These are phyloP conservation scores for Pythium scleroteichum DNA, from an alignment of 352 stramenopile species.

Conservation along the genomic window DNA sequence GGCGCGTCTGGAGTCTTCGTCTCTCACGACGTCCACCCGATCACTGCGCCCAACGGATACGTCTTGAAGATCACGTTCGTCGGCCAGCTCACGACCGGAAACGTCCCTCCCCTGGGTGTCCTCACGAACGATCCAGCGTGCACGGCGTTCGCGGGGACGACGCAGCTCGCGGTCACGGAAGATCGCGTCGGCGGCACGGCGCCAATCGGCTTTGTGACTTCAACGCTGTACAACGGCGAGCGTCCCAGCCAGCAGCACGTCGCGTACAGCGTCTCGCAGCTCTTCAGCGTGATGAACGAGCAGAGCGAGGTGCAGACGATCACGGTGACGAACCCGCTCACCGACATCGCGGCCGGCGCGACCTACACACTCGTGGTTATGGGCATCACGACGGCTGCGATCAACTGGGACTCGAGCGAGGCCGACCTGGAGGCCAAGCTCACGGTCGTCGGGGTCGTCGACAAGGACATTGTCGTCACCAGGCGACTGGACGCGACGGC, in stretches of 20 bases:
- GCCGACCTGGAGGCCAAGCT: conserved; percentile 42
- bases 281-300: conserved; percentile 73
- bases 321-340: conserved; percentile 44
- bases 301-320: conserved; percentile 73
- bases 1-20: conserved; percentile 46
- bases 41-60: conserved; percentile 48
- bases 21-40: conserved; percentile 39
- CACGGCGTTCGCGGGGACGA: conserved; percentile 26
- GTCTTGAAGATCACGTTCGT: conserved; percentile 75
- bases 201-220: conserved; percentile 45
- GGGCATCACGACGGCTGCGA: conserved; percentile 33
- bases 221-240: conserved; percentile 57
- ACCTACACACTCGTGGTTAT: conserved; percentile 49
- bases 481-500: conserved; percentile 38
- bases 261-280: conserved; percentile 58
- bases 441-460: conserved; percentile 6
- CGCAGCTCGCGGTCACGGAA: conserved; percentile 30
- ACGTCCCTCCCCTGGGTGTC: conserved; percentile 38
- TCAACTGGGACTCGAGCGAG: conserved; percentile 66
- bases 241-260: conserved; percentile 37
- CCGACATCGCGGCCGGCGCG: conserved; percentile 32
- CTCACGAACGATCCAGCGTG: conserved; percentile 27
- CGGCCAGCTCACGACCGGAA: conserved; percentile 51
- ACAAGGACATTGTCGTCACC: conserved; percentile 55
- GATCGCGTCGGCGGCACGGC: conserved; percentile 30